Base-by-base conservation (phyloP, 495 filamentous ascomycete genomes). In the Aspergillus homomorphus region DNA sequence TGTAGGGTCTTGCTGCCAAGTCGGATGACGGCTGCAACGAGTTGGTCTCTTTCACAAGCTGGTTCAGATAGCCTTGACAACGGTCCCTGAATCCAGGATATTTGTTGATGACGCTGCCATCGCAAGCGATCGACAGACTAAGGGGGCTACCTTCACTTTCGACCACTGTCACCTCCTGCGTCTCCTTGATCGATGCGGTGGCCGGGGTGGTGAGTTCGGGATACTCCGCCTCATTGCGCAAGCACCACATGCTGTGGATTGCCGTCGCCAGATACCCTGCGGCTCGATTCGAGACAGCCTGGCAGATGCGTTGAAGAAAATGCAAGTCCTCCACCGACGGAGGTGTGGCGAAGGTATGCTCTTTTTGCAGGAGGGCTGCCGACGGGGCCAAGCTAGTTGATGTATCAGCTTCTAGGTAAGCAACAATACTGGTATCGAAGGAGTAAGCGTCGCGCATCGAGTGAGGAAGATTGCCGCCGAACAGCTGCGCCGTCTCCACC, bases 391-490 rank as follows among this genome's bases (percentile, higher is more conserved):
- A 66, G 10, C 66, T 69, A 10, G 75, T 63, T 0, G 79, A 77
- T 6, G 69, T 67, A 58, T 87, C 85, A 5, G 70, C 71, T 45
- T 82, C 77, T 28, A 81, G 71, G 57, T 70, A 67, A 14, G 77
- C 88, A 30, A 92, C 77, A 50, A 88, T 88, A 38, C 86, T 84
- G 10, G 90, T 92, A 30, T 87, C 82, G 42, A 92, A 77, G 15
- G 85, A 82, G 64, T 90, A 88, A 44, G 81, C 77, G 56, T 81
- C 73, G 16, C 73, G 72, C 62, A 92, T 77, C n/a, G 78, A 83
- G 45, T 75, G 69, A 3, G 89, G 88, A 21, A 92, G 69, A 18
- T 77, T 63, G 20, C 77, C 78, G 2, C 73, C 71, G 46, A 92
- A 83, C 6, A 81, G 62, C 21, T 68, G 63, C 15, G 73, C 69